Evolutionary conservation across 73 alveolate genomes (phyloP).

Genomic region (Tetrahymena elliotti): DNA sequence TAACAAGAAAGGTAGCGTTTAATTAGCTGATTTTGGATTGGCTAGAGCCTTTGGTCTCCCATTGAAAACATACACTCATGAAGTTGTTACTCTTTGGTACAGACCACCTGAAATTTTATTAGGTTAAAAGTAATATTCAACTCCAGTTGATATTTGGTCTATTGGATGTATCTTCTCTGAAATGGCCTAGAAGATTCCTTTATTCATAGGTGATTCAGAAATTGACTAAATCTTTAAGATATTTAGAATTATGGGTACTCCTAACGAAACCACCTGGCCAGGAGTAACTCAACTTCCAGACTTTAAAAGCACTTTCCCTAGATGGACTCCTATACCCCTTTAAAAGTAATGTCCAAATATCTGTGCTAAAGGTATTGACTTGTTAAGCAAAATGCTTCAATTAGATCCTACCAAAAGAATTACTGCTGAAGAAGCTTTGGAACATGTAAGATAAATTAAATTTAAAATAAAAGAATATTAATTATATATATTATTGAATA

Average conservation of each 20-base stretch:
- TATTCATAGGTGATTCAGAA: slow-evolving; percentile 86
- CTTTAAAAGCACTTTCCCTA: slow-evolving; percentile 83
- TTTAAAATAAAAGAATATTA: background rate
- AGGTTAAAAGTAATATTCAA: slow-evolving; percentile 69
- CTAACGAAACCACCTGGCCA: slow-evolving; percentile 84
- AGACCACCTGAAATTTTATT: slow-evolving; percentile 88
- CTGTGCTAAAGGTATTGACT: slow-evolving; percentile 33
- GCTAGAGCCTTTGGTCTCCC: slow-evolving; percentile 94
- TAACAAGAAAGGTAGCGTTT: slow-evolving; percentile 61
- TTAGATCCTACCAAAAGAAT: slow-evolving; percentile 69
- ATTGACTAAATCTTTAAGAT: slow-evolving; percentile 88
- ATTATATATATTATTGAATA: background rate
- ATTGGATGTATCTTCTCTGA: slow-evolving; percentile 87
- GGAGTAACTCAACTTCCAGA: slow-evolving; percentile 74
- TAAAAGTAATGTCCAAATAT: slow-evolving; percentile 23
- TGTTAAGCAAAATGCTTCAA: slow-evolving; percentile 48
- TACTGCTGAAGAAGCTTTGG: slow-evolving; percentile 68
- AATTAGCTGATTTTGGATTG: slow-evolving; percentile 94
- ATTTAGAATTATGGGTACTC: slow-evolving; percentile 82
- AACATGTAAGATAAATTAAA: slow-evolving; percentile 17
- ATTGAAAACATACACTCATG: slow-evolving; percentile 76
- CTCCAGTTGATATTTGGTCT: slow-evolving; percentile 89
- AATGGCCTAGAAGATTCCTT: slow-evolving; percentile 66
- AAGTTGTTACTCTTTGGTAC: slow-evolving; percentile 89
- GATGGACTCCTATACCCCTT: slow-evolving; percentile 43